These are phyloP conservation scores for Nemania serpens DNA, from an alignment of 2,329 filamentous ascomycete species.

Conservation along the genomic window DNA sequence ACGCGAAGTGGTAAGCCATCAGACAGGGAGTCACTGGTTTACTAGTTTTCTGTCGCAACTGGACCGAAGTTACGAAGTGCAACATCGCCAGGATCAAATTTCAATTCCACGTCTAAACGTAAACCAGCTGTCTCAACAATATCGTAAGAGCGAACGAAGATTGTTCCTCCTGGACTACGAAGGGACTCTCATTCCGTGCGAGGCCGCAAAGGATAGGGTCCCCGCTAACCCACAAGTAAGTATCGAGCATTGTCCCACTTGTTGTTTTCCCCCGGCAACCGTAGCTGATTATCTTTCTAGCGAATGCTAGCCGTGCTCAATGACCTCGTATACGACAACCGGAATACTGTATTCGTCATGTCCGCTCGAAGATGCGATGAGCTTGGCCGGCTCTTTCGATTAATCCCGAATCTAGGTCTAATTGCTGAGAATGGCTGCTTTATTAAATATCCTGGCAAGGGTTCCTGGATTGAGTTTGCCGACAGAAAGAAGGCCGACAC, in stretches of 20 bases:
- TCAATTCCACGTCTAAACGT: constrained; percentile 85
- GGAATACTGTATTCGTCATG: constrained; percentile 92
- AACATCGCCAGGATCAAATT: constrained; percentile 81
- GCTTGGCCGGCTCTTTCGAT: constrained; percentile 82
- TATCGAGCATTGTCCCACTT: constrained; percentile 24
- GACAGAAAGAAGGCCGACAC: constrained; percentile 69
- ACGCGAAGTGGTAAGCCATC: constrained; percentile 72
- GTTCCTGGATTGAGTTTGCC: constrained; percentile 78
- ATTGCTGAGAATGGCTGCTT: constrained; percentile 97
- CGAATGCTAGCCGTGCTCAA: constrained; percentile 82
- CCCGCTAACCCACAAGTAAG: constrained; percentile 74
- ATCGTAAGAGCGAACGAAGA: constrained; percentile 67
- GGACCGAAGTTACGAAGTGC: constrained; percentile 78
- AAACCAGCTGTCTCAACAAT: constrained; percentile 65
- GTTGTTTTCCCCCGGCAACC: neutral
- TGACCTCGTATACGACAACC: constrained; percentile 77
- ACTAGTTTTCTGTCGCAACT: constrained; percentile 74
- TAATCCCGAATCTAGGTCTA: constrained; percentile 81
- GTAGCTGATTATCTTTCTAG: constrained; percentile 45
- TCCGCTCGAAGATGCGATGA: constrained; percentile 86
- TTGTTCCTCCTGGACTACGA: constrained; percentile 94
- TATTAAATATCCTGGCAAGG: constrained; percentile 70
- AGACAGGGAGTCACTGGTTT: constrained; percentile 88
- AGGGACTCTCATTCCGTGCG: constrained; percentile 87
- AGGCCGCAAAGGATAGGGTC: constrained; percentile 81